These are phyloP conservation scores for Sporothrix brunneoviolacea DNA, from an alignment of 2,329 filamentous ascomycete genomes.

Conservation along the genomic window DNA sequence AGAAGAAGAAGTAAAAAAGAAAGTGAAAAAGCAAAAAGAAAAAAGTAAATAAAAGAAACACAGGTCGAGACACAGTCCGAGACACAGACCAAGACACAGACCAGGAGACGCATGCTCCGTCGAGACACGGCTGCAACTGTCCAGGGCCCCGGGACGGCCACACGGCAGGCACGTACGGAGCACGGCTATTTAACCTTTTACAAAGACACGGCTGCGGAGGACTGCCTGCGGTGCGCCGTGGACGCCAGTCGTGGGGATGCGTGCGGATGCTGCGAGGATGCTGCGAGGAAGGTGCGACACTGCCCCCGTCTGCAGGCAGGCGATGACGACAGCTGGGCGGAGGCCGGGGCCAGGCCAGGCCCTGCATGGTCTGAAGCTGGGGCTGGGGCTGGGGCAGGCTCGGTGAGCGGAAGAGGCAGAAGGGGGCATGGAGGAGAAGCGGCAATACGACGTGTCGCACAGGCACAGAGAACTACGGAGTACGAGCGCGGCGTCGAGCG, in stretches of 20 bases:
- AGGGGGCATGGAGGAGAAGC: neutral
- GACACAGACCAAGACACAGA: neutral
- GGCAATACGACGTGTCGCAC: neutral
- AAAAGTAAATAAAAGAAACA: neutral
- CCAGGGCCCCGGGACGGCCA: neutral
- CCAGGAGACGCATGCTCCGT: neutral
- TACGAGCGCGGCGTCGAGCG: neutral
- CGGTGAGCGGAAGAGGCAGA: constrained; percentile 8
- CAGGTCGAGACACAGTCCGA: no score
- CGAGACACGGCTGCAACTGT: neutral
- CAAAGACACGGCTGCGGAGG: constrained; percentile 5
- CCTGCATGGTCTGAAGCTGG: constrained; percentile 2
- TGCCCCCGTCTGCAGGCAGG: no score
- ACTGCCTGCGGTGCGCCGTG: neutral
- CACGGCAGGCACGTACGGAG: constrained; percentile 1
- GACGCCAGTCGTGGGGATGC: no score
- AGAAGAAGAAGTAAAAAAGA: neutral
- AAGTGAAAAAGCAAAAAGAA: neutral
- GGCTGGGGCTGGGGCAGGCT: neutral
- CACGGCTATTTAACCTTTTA: constrained; percentile 4
- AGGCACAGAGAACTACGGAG: neutral
- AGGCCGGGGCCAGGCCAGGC: constrained; percentile 2
- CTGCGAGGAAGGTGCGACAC: no score
- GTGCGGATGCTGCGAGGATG: no score
- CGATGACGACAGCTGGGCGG: no score